Percentiles rank a stretch among this genome's conserved stretches.
phyloP scores from a whole-genome alignment of 2,329 filamentous ascomycete species.

The Chaetomiaceae sp. region DNA sequence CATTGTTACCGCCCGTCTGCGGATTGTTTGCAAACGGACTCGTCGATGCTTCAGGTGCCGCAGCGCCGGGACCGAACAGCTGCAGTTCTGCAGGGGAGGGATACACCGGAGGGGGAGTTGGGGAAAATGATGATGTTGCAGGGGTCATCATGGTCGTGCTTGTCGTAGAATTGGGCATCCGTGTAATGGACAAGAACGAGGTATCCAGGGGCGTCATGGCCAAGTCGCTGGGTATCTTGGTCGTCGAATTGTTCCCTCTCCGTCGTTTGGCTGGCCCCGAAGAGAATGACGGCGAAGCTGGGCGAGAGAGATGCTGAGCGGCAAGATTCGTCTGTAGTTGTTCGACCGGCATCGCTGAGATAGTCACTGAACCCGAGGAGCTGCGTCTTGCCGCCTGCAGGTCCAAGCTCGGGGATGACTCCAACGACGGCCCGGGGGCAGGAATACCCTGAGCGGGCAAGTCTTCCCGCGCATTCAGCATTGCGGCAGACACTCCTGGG shows the following conservation, averaged over 20 bases:
- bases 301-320: slow-evolving; percentile 51
- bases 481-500: slow-evolving; percentile 16
- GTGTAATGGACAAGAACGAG: slow-evolving; percentile 38
- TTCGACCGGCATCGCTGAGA: slow-evolving; percentile 5
- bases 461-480: slow-evolving; percentile 12
- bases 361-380: slow-evolving; percentile 1
- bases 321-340: slow-evolving; percentile 6
- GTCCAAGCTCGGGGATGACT: slow-evolving; percentile 16
- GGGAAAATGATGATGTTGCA: slow-evolving; percentile 52
- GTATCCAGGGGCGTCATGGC: slow-evolving; percentile 80
- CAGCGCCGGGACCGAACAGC: slow-evolving; percentile 41
- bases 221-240: slow-evolving; percentile 67
- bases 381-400: slow-evolving; percentile 9
- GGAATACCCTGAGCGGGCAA: neutral
- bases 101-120: slow-evolving; percentile 41
- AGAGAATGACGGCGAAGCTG: slow-evolving; percentile 63
- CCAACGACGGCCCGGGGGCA: neutral
- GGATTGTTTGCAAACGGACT: slow-evolving; percentile 53
- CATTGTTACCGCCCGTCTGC: slow-evolving; percentile 61
- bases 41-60: slow-evolving; percentile 35
- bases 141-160: slow-evolving; percentile 33
- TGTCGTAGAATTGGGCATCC: slow-evolving; percentile 30
- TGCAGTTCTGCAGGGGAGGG: slow-evolving; percentile 37
- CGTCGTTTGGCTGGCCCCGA: slow-evolving; percentile 74
- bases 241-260: slow-evolving; percentile 66